Evolutionary conservation across 2,329 filamentous ascomycete genomes (phyloP).

Genomic region (Aureobasidium sp.): DNA sequence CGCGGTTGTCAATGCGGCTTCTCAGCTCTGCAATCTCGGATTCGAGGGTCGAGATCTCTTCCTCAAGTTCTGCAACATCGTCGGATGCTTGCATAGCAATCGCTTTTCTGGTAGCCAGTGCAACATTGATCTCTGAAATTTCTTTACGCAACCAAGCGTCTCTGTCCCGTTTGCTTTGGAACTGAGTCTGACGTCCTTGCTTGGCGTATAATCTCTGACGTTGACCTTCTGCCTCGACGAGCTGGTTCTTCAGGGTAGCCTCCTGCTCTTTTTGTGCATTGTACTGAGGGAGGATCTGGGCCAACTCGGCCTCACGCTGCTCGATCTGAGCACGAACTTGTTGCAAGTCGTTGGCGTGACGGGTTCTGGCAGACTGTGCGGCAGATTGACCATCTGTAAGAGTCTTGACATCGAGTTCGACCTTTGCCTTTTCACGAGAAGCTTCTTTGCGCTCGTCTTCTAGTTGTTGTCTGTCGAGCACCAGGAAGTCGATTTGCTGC

Average conservation of each 20-base stretch:
- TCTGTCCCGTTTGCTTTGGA: conserved; percentile 79
- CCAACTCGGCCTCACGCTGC: conserved; percentile 68
- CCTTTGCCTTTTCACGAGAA: conserved; percentile 72
- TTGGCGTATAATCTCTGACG: conserved; percentile 81
- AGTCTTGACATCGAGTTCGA: conserved; percentile 76
- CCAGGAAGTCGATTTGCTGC: conserved; percentile 76
- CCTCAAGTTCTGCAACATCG: conserved; percentile 66
- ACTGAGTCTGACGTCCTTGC: conserved; percentile 80
- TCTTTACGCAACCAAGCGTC: conserved; percentile 76
- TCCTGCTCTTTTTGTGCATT: conserved; percentile 68
- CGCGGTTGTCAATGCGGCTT: conserved; percentile 69
- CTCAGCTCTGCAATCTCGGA: conserved; percentile 64
- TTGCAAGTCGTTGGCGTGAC: conserved; percentile 65
- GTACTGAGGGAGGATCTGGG: conserved; percentile 68
- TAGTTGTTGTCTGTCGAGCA: conserved; percentile 76
- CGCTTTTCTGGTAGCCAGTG: conserved; percentile 72
- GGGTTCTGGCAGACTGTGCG: conserved; percentile 63
- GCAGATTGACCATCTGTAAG: conserved; percentile 76
- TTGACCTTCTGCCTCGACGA: conserved; percentile 69
- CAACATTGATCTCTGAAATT: conserved; percentile 70
- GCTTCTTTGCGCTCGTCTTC: conserved; percentile 84
- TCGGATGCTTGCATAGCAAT: conserved; percentile 79
- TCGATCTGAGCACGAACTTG: conserved; percentile 68
- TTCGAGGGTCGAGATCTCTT: conserved; percentile 65
- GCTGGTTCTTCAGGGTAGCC: conserved; percentile 58